Percentiles rank a stretch among this genome's conserved stretches.
These are phyloP conservation scores for Talaromyces pinophilus DNA, from an alignment of 2,329 filamentous ascomycete species.

Conservation along the genomic window DNA sequence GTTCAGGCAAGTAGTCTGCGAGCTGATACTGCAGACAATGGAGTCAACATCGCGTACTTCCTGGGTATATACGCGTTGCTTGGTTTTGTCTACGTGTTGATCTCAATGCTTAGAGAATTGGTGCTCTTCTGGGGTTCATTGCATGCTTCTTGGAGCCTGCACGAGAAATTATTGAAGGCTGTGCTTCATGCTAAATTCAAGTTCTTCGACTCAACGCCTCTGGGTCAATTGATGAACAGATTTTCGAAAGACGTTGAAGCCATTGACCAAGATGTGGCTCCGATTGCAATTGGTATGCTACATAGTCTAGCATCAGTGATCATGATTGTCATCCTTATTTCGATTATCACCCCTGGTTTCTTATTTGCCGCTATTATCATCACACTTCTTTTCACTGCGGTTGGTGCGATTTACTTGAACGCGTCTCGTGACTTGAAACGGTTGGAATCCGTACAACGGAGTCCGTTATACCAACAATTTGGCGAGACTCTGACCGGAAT, in stretches of 20 bases:
- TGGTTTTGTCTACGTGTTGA: conserved; percentile 72
- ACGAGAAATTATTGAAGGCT: conserved; percentile 72
- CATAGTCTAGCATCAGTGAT: conserved; percentile 69
- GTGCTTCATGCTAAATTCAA: conserved; percentile 91
- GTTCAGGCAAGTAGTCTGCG: conserved; percentile 33
- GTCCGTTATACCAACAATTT: conserved; percentile 95
- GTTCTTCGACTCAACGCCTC: conserved; percentile 94
- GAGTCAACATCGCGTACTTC: conserved; percentile 82
- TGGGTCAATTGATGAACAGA: conserved; percentile 95
- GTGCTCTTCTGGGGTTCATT: conserved; percentile 93
- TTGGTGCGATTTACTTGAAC: conserved; percentile 84
- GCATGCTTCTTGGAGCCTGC: conserved; percentile 80
- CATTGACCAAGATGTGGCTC: conserved; percentile 92
- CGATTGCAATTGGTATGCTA: conserved; percentile 76
- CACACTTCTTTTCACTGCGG: conserved; percentile 74
- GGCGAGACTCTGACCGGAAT: conserved; percentile 93
- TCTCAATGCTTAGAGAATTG: conserved; percentile 79
- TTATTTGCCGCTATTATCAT: conserved; percentile 85
- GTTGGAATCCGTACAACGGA: conserved; percentile 89
- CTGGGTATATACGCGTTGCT: conserved; percentile 79
- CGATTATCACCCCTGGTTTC: conserved; percentile 85
- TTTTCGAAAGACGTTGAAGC: conserved; percentile 98
- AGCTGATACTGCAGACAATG: conserved; percentile 30
- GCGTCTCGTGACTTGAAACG: conserved; percentile 95
- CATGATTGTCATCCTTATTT: conserved; percentile 85